phyloP scores from a whole-genome alignment of 352 stramenopile genomes.

The Phytophthora fragariaefolia region DNA sequence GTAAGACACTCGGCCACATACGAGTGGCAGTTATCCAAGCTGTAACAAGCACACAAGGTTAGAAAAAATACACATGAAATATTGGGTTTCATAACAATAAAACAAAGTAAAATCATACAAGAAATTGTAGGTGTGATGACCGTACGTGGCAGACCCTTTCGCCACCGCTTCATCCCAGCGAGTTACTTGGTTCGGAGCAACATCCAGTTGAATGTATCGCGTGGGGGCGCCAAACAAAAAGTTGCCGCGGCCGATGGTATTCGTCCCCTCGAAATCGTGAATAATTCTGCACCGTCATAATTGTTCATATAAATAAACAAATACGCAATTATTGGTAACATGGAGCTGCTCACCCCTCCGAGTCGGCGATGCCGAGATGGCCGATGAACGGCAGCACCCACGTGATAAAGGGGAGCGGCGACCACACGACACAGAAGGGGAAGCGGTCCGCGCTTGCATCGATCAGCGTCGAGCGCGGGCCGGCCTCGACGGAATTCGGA shows the following conservation, averaged over 20 bases:
- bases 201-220: conserved; percentile 79
- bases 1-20: conserved; percentile 88
- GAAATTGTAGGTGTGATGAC: conserved; percentile 94
- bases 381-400: conserved; percentile 95
- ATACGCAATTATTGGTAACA: background rate
- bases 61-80: background rate
- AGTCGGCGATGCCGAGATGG: conserved; percentile 94
- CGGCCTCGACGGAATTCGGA: background rate
- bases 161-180: conserved; percentile 90
- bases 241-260: conserved; percentile 88
- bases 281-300: conserved; percentile 64
- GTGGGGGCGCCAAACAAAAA: conserved; percentile 90
- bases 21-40: conserved; percentile 96
- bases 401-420: conserved; percentile 85
- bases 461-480: conserved; percentile 14
- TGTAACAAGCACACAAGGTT: conserved; percentile 14
- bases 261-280: conserved; percentile 95
- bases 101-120: conserved; percentile 43
- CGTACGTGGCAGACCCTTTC: conserved; percentile 90
- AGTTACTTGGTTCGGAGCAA: conserved; percentile 49
- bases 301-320: conserved; percentile 9
- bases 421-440: conserved; percentile 93
- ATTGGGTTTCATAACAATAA: background rate
- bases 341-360: conserved; percentile 48
- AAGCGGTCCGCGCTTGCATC: conserved; percentile 54